A percentile compares a stretch with the other conserved stretches of the same genome.
Evolutionary conservation across 805 yeast genomes (phyloP).

Genomic region (Candida pseudoglaebosa): DNA sequence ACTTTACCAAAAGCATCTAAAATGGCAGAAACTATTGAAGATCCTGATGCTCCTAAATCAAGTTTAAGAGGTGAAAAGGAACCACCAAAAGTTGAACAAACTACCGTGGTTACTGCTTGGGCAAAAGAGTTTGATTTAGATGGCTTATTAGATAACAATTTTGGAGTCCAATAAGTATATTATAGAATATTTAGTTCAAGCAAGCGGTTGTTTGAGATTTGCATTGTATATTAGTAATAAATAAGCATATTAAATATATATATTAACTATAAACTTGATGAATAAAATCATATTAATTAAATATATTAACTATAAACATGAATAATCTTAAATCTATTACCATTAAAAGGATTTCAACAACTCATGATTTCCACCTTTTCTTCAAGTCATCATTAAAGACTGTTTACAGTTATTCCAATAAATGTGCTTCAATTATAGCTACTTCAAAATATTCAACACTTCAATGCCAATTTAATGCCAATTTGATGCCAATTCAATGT

Average conservation of each 20-base stretch:
- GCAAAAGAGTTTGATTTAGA: constrained; percentile 92
- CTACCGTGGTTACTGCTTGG: constrained; percentile 86
- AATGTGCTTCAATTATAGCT: too few species aligned
- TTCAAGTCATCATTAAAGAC: too few species aligned
- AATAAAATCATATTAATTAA: too few species aligned
- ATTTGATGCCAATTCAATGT: too few species aligned
- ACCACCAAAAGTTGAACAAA: constrained; percentile 54
- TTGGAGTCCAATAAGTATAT: constrained; percentile 24
- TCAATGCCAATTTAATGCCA: too few species aligned
- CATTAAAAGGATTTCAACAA: too few species aligned
- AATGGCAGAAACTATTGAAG: constrained; percentile 23
- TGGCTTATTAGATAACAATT: constrained; percentile 57
- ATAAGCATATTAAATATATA: background rate
- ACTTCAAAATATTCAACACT: too few species aligned
- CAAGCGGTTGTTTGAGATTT: constrained; percentile 1
- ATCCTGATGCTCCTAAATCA: constrained; percentile 33
- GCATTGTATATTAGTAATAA: constrained; percentile 1
- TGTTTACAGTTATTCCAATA: too few species aligned
- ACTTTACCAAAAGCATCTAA: constrained; percentile 61
- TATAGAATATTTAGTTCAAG: constrained; percentile 2
- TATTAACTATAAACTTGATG: too few species aligned
- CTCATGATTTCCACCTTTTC: too few species aligned
- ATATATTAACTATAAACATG: too few species aligned
- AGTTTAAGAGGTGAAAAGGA: constrained; percentile 39
- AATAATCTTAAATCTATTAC: too few species aligned